These are phyloP conservation scores for Exophiala calicioides DNA, from an alignment of 2,329 filamentous ascomycete genomes.

Conservation along the genomic window DNA sequence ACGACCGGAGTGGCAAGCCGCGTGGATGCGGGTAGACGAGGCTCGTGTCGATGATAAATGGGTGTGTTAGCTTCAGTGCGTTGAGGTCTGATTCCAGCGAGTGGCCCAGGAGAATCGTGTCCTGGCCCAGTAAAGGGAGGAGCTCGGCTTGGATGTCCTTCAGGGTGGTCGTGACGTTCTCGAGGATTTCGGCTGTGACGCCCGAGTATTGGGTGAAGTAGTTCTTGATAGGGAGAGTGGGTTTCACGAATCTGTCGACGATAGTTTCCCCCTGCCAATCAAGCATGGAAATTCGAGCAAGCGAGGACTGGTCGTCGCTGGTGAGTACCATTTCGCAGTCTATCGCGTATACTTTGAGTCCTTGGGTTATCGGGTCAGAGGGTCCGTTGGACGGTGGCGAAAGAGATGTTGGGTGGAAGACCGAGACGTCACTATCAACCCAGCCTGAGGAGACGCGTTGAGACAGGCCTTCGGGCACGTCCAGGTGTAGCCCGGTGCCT, in stretches of 20 bases:
- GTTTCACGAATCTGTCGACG: constrained; percentile 90
- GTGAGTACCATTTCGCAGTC: constrained; percentile 99
- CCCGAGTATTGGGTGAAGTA: constrained; percentile 91
- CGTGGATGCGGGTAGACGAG: constrained; percentile 88
- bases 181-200: constrained; percentile 83
- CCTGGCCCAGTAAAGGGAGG: constrained; percentile 63
- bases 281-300: constrained; percentile 85
- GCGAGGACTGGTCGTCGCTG: constrained; percentile 72
- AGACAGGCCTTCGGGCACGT: constrained; percentile 53
- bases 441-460: constrained; percentile 65
- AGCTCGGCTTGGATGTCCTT: constrained; percentile 78
- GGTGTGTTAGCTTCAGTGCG: constrained; percentile 82
- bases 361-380: constrained; percentile 64
- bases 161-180: constrained; percentile 79
- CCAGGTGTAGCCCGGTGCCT: constrained; percentile 56
- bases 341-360: constrained; percentile 74
- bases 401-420: constrained; percentile 44
- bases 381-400: constrained; percentile 3
- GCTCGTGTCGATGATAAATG: constrained; percentile 89
- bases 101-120: constrained; percentile 49
- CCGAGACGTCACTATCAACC: constrained; percentile 76
- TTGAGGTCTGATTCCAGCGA: constrained; percentile 61
- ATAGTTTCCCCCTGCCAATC: constrained; percentile 79
- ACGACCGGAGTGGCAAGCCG: constrained; percentile 85
- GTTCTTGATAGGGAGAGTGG: constrained; percentile 81